Evolutionary conservation across 345 rosid genomes (phyloP).

Genomic region (Raphanus raphanistrum): DNA sequence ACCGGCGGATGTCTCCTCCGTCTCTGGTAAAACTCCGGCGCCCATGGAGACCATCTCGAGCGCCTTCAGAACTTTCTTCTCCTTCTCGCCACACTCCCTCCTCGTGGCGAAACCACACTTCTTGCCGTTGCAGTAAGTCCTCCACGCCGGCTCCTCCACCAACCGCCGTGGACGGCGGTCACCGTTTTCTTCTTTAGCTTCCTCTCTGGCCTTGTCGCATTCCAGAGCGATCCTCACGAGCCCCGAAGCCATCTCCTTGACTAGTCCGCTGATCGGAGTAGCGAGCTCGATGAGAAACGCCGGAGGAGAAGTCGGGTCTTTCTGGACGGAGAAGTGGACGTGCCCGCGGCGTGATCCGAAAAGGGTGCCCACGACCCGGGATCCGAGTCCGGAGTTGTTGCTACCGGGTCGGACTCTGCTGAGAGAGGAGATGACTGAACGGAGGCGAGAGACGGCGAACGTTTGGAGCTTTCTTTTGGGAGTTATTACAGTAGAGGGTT

Average conservation of each 20-base stretch:
- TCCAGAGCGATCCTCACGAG: conserved; percentile 91
- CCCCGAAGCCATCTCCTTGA: conserved; percentile 95
- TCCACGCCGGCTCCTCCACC: conserved; percentile 86
- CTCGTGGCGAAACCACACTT: conserved; percentile 80
- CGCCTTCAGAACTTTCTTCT: conserved; percentile 73
- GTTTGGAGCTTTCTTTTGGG: conserved; percentile 70
- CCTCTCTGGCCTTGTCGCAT: conserved; percentile 64
- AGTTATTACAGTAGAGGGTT: conserved; percentile 27
- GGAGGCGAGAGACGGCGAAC: conserved; percentile 74
- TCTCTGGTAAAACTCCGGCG: conserved; percentile 87
- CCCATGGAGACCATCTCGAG: conserved; percentile 98
- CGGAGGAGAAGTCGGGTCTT: conserved; percentile 71
- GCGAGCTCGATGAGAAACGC: conserved; percentile 88
- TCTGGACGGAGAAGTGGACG: conserved; percentile 91
- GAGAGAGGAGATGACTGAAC: conserved; percentile 63
- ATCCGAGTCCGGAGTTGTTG: conserved; percentile 44
- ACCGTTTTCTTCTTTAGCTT: conserved; percentile 19
- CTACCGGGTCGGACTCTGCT: conserved; percentile 52
- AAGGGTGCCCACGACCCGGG: conserved; percentile 82
- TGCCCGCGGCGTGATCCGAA: conserved; percentile 88
- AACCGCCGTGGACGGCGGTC: conserved; percentile 46
- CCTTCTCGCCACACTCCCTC: conserved; percentile 74
- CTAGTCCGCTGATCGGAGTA: conserved; percentile 84
- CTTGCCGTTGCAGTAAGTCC: conserved; percentile 95
- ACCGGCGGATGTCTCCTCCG: conserved; percentile 17